Evolutionary conservation across 1,284 basidiomycete species (phyloP).

Genomic region (Exobasidium cylindrosporum): DNA sequence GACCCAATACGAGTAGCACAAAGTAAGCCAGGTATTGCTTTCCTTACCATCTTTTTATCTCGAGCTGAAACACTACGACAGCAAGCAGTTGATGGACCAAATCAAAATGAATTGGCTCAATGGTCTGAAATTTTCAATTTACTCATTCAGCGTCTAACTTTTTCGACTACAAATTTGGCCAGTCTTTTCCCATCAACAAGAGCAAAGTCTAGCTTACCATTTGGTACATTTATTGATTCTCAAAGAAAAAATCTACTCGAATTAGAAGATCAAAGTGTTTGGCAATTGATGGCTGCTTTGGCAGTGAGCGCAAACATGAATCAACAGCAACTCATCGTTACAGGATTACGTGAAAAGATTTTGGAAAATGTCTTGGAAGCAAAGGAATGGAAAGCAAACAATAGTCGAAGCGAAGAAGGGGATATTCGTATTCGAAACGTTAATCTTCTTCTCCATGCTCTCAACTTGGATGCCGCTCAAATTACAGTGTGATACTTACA

Average conservation of each 20-base stretch:
- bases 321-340: constrained; percentile 79
- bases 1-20: constrained; percentile 70
- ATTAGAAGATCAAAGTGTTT: constrained; percentile 81
- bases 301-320: constrained; percentile 82
- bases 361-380: constrained; percentile 77
- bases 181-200: constrained; percentile 86
- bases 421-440: constrained; percentile 50
- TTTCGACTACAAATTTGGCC: constrained; percentile 63
- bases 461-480: constrained; percentile 53
- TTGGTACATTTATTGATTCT: constrained; percentile 56
- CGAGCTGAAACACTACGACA: constrained; percentile 87
- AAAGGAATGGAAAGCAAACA: constrained; percentile 56
- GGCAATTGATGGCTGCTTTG: constrained; percentile 84
- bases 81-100: constrained; percentile 37
- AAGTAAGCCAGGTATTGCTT: constrained; percentile 79
- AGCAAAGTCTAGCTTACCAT: constrained; percentile 62
- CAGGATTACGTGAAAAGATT: constrained; percentile 83
- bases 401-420: constrained; percentile 15
- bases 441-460: constrained; percentile 50
- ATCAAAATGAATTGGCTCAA: constrained; percentile 73
- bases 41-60: constrained; percentile 86
- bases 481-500: constrained; percentile 50
- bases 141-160: constrained; percentile 73
- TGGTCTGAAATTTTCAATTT: constrained; percentile 73
- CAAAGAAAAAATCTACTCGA: constrained; percentile 59